phyloP scores from a whole-genome alignment of 306 rosid genomes.

The Inga laurina region DNA sequence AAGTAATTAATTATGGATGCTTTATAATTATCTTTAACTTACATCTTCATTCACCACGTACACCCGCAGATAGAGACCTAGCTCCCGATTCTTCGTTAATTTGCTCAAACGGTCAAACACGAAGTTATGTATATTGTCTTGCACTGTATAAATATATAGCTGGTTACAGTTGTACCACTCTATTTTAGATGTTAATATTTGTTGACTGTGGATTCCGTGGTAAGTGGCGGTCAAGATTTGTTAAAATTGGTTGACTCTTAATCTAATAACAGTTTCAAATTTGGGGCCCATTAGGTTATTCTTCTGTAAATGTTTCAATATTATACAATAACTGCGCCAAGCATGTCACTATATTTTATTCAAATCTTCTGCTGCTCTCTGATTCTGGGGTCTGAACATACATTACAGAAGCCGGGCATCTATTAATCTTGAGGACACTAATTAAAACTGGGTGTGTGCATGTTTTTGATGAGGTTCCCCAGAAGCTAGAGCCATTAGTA shows the following conservation, averaged over 20 bases:
- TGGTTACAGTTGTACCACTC: slow-evolving; percentile 49
- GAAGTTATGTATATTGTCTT: neutral
- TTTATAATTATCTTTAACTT: neutral
- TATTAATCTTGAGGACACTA: neutral
- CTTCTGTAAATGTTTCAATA: slow-evolving; percentile 27
- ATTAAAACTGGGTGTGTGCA: neutral
- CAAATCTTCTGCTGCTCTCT: neutral
- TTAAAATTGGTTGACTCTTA: slow-evolving; percentile 68
- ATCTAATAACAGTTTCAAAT: slow-evolving; percentile 36
- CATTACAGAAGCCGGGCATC: neutral
- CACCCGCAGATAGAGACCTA: neutral
- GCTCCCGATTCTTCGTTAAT: slow-evolving; percentile 6
- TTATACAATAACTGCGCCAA: neutral
- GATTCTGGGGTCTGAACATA: neutral
- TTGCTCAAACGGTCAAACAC: slow-evolving; percentile 14
- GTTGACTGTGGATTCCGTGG: slow-evolving; percentile 50
- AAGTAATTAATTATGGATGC: neutral
- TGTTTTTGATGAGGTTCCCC: neutral
- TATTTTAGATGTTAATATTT: slow-evolving; percentile 34
- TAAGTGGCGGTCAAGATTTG: slow-evolving; percentile 43
- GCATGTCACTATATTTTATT: neutral
- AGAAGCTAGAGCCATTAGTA: neutral
- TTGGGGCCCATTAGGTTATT: slow-evolving; percentile 34
- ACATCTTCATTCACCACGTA: neutral
- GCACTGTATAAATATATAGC: neutral